Evolutionary conservation across 1,284 basidiomycete species (phyloP).

Genomic region (Macrocybe sp.): DNA sequence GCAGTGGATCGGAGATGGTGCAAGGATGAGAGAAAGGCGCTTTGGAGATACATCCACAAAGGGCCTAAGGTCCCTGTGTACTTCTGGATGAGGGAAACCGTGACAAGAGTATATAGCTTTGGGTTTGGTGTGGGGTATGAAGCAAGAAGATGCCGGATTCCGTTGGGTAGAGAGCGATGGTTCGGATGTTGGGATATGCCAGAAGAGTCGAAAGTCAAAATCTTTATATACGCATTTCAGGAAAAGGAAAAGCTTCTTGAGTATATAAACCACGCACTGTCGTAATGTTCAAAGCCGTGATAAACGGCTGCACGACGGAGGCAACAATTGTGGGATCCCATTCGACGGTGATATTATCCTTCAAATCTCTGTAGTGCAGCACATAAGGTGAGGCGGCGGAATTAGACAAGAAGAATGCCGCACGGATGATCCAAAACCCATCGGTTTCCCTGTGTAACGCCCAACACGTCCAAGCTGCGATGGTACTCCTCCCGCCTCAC

Average conservation of each 20-base stretch:
- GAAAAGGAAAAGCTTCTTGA: background rate
- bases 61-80: constrained; percentile 52
- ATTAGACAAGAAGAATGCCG: constrained; percentile 23
- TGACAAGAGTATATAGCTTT: constrained; percentile 52
- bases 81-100: constrained; percentile 54
- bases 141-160: constrained; percentile 41
- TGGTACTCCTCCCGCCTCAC: constrained; percentile 62
- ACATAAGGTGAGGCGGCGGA: background rate
- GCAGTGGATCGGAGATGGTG: constrained; percentile 11
- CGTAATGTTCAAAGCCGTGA: constrained; percentile 56
- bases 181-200: constrained; percentile 91
- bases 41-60: constrained; percentile 33
- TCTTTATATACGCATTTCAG: constrained; percentile 36
- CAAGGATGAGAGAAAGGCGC: constrained; percentile 27
- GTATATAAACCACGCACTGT: constrained; percentile 41
- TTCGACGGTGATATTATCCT: constrained; percentile 67
- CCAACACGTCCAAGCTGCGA: constrained; percentile 66
- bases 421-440: constrained; percentile 72
- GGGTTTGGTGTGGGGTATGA: constrained; percentile 27
- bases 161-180: constrained; percentile 72
- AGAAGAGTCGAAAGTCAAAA: constrained; percentile 84
- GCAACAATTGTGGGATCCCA: constrained; percentile 71
- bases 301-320: constrained; percentile 52
- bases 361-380: constrained; percentile 48
- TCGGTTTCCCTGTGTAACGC: constrained; percentile 53